Evolutionary conservation across 169 alveolate species (phyloP), one percentile per base, ranked within the genome.

Genomic region (Cryptosporidium ubiquitum): DNA sequence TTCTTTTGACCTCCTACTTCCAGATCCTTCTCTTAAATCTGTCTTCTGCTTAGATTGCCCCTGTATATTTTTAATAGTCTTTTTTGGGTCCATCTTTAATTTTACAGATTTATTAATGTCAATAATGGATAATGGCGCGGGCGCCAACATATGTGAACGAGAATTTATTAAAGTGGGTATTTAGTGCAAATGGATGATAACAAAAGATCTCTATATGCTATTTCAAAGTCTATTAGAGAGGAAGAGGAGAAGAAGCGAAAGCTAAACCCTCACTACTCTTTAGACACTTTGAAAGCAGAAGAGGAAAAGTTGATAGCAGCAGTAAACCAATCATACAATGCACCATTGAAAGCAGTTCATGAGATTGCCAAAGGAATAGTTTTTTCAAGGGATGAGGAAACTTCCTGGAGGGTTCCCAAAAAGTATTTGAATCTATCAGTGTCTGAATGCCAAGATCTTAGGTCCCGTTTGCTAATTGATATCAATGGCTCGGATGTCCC

Each of bases 401-500:
- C 89, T 23, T 91, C 92, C 47, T 93, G 95, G 95, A 93, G 86
- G 9, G 58, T 93, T 29, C 96, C 96, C 18, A 68, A 42, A 23
- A 93, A 92, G 70, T 94, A 94, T 91, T 71, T 85, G 37, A 42
- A 20, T 29, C 42, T 94, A 47, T 55, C 91, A 31, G 85, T 75
- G 39, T 58, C 73, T 35, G 93, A 93, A 47, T 92, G 91, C 0
- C 91, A 91, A 18, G 84, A 75, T 42, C 84, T 94, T 44, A 39
- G 96, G 69, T 92, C 74, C 5, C 85, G 85, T 57, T 92, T 94
- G 84, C 92, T 94, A 91, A 94, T 96, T 10, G 97, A 95, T 84
- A 94, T 95, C 5, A 86, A 75, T 66, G 99, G 98, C 10, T 75
- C 89, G 20, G 97, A 96, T 69, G 92, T 96, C 10, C 99, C 99